Evolutionary conservation across 2,329 filamentous ascomycete genomes (phyloP).

Genomic region (Monilinia fructigena): DNA sequence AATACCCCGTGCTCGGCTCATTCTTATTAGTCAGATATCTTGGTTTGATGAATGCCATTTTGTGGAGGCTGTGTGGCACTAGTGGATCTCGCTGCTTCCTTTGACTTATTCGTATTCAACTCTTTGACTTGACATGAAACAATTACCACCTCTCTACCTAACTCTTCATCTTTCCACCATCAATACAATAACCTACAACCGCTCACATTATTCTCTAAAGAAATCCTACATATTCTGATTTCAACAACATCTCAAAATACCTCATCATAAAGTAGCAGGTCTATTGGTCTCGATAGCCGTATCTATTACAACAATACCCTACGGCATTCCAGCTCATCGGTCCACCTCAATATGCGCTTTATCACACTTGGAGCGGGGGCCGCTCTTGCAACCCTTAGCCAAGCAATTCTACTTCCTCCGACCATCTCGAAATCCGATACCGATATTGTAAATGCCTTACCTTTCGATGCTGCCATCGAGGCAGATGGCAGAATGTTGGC

Average conservation of each 20-base stretch:
- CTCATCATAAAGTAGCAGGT: conserved; percentile 11
- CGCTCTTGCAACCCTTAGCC: conserved; percentile 29
- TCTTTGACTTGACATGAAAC: conserved; percentile 8
- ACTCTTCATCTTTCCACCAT: background rate
- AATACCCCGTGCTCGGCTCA: background rate
- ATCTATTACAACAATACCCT: conserved; percentile 11
- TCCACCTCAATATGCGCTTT: conserved; percentile 32
- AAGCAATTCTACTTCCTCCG: conserved; percentile 56
- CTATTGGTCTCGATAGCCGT: background rate
- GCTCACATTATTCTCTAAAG: background rate
- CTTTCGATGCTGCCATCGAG: conserved; percentile 43
- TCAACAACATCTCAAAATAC: background rate
- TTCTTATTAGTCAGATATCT: background rate
- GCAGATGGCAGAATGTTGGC: conserved; percentile 46
- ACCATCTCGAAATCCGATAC: conserved; percentile 47
- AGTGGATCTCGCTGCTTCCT: conserved; percentile 2
- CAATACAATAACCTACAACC: conserved; percentile 4
- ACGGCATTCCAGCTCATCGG: background rate
- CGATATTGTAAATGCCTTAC: conserved; percentile 45
- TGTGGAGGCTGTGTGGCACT: conserved; percentile 3
- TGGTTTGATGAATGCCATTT: too few relatives aligned
- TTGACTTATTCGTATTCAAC: conserved; percentile 12
- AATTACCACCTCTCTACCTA: background rate
- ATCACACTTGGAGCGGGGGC: conserved; percentile 29
- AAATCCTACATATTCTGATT: background rate